These are phyloP conservation scores for Fraxinus floribunda DNA, from an alignment of 305 asterid species.

Conservation along the genomic window DNA sequence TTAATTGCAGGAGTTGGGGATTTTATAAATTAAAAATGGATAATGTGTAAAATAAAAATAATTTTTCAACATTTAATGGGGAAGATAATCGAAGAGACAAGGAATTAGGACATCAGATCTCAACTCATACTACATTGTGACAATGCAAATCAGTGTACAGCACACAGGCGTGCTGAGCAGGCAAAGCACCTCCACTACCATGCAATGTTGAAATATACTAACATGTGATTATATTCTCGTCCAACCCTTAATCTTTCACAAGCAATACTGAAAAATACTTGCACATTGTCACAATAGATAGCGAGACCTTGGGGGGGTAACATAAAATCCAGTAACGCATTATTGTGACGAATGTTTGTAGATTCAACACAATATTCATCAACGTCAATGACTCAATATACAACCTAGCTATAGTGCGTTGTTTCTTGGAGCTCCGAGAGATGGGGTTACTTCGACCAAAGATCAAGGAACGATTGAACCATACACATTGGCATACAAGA, in stretches of 20 bases:
- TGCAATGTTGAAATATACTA: background rate
- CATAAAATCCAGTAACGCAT: background rate
- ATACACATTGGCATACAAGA: background rate
- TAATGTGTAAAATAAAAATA: too few species aligned
- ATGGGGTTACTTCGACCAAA: background rate
- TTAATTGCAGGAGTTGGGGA: too few species aligned
- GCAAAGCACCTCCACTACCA: background rate
- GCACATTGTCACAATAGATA: background rate
- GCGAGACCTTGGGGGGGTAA: background rate
- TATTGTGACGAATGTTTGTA: background rate
- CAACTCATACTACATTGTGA: background rate
- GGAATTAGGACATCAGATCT: background rate
- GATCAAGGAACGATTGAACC: background rate
- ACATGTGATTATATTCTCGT: background rate
- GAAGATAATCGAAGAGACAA: too few species aligned
- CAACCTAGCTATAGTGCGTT: background rate
- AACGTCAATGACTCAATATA: background rate
- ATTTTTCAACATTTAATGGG: background rate
- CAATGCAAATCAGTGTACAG: background rate
- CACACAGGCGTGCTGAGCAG: too few species aligned
- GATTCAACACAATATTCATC: background rate
- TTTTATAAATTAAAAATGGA: too few species aligned
- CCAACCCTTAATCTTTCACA: background rate
- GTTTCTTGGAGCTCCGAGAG: background rate
- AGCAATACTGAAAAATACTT: background rate